These are phyloP conservation scores for Stipa capillata DNA, from an alignment of 176 grass and related monocot species.

Conservation along the genomic window DNA sequence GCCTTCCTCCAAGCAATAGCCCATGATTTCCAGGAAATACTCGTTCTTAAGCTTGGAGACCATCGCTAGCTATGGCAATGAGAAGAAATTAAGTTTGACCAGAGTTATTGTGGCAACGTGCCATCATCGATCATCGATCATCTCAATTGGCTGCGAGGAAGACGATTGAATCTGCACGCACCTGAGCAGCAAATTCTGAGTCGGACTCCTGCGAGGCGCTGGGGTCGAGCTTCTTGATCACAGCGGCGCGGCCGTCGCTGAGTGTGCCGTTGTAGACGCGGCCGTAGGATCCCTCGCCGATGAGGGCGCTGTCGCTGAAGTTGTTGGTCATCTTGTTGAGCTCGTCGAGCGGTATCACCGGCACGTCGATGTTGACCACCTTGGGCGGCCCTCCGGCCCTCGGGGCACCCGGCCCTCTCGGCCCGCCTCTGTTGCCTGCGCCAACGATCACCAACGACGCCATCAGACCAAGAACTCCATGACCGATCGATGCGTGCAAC, in stretches of 20 bases:
- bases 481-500: not conserved
- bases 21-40: constrained; percentile 56
- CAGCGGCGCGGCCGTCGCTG: constrained; percentile 47
- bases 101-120: not conserved
- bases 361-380: constrained; percentile 62
- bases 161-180: not conserved
- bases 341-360: constrained; percentile 48
- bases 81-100: not conserved
- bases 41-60: constrained; percentile 85
- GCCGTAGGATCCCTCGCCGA: constrained; percentile 80
- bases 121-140: not conserved
- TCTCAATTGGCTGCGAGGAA: not conserved
- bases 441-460: not conserved
- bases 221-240: constrained; percentile 81
- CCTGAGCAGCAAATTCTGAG: constrained; percentile 67
- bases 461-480: not conserved
- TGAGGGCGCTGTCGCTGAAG: constrained; percentile 59
- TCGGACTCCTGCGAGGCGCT: constrained; percentile 65
- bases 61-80: constrained; percentile 48
- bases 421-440: constrained; percentile 56
- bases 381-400: constrained; percentile 49
- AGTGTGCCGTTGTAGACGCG: constrained; percentile 70
- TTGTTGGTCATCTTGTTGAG: constrained; percentile 63
- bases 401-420: constrained; percentile 37
- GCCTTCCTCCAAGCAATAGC: constrained; percentile 63